These are phyloP conservation scores for Tricharina praecox DNA, from an alignment of 495 filamentous ascomycete species.

Conservation along the genomic window DNA sequence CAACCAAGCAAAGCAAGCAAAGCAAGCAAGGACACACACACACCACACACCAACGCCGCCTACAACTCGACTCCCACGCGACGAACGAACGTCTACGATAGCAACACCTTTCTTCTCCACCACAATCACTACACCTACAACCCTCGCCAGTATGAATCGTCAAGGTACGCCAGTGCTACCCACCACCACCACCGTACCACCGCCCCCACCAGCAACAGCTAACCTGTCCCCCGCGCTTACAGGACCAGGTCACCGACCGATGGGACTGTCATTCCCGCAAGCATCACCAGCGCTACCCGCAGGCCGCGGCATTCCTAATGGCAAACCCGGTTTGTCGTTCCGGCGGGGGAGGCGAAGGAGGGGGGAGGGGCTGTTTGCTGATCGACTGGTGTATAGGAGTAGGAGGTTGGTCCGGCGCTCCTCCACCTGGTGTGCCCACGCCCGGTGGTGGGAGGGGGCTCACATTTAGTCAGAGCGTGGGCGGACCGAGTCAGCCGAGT, in stretches of 20 bases:
- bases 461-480: slow-evolving; percentile 22
- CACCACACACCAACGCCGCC: too few relatives aligned
- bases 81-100: too few relatives aligned
- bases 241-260: slow-evolving; percentile 20
- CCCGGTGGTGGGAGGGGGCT: slow-evolving; percentile 16
- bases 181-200: slow-evolving; percentile 8
- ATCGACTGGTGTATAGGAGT: background rate
- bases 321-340: slow-evolving; percentile 26
- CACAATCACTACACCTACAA: too few relatives aligned
- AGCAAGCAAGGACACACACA: too few relatives aligned
- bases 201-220: background rate
- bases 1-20: too few relatives aligned
- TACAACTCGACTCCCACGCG: too few relatives aligned
- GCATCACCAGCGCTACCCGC: slow-evolving; percentile 11
- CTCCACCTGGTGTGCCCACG: slow-evolving; percentile 24
- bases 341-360: too few relatives aligned
- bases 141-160: slow-evolving; percentile 21
- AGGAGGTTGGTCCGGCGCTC: slow-evolving; percentile 24
- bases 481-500: slow-evolving; percentile 19
- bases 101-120: too few relatives aligned
- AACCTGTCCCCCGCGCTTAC: background rate
- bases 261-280: slow-evolving; percentile 15
- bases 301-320: slow-evolving; percentile 14
- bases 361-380: too few relatives aligned
- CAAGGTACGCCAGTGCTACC: slow-evolving; percentile 18